Percentiles rank a stretch among this genome's conserved stretches.
Conservation (phyloP, 306 rosid species). For the Adenanthera pavonina region DNA sequence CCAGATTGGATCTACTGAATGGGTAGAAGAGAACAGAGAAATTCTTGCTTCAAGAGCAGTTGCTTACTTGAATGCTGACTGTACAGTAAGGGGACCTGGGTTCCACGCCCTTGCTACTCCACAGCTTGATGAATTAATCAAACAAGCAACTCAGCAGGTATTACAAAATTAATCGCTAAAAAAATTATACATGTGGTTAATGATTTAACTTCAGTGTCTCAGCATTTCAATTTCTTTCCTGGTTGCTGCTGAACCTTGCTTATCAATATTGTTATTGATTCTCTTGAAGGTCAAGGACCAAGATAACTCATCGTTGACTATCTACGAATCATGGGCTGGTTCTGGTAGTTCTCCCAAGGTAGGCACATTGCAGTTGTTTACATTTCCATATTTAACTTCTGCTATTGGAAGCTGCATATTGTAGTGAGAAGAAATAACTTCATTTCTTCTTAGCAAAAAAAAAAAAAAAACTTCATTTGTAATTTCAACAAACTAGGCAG, state of each 20-base stretch:
- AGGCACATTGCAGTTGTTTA: slow-evolving; percentile 32
- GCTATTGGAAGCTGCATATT: no score
- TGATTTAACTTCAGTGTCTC: not conserved
- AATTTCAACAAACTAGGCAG: no score
- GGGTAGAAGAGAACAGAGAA: slow-evolving; percentile 85
- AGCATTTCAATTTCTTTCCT: not conserved
- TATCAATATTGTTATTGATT: slow-evolving; percentile 14
- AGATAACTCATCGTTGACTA: slow-evolving; percentile 67
- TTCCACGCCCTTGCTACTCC: slow-evolving; percentile 69
- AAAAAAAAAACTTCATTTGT: no score
- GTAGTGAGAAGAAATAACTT: slow-evolving; percentile 24
- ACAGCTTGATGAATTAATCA: slow-evolving; percentile 75
- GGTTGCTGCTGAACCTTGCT: not conserved
- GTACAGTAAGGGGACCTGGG: slow-evolving; percentile 57
- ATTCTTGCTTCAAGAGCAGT: slow-evolving; percentile 70
- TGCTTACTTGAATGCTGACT: slow-evolving; percentile 78
- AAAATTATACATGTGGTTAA: slow-evolving; percentile 17
- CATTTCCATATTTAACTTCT: not conserved
- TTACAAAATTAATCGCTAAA: slow-evolving; percentile 24
- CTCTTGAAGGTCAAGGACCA: slow-evolving; percentile 68
- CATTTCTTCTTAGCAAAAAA: no score
- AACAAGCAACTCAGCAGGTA: slow-evolving; percentile 68
- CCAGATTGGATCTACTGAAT: slow-evolving; percentile 81
- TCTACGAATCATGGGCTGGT: slow-evolving; percentile 67
- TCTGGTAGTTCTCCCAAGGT: slow-evolving; percentile 56